Base-by-base conservation (phyloP, 1,284 basidiomycete genomes). In the Pseudomicrostroma phylloplanum region DNA sequence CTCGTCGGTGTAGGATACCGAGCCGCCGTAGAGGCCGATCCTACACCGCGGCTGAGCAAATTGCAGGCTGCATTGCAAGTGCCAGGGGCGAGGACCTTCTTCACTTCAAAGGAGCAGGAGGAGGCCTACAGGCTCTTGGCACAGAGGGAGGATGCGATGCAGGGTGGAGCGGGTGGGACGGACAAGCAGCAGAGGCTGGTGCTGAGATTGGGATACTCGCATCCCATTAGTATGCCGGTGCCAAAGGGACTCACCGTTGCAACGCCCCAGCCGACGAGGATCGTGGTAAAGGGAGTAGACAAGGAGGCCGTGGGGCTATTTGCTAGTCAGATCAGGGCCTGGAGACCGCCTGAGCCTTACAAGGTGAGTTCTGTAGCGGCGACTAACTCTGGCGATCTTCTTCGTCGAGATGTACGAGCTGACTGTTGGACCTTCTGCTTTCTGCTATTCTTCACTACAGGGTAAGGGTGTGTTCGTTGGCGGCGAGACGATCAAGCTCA, bases 1-100 rank as follows among this genome's bases (percentile, higher is more conserved):
- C 85, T 98, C 62, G 94, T 97, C 63, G 96, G 94, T 42, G 93
- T 98, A 48, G 94, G 94, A 1, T 98, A 92, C 81, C 85, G 94
- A 76, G 93, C 88, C 2, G 85, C 86, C 1, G 80, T 98, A 60
- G 94, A 98, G 81, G 83, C 86, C 1, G 90, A 93, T 72, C 90
- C 91, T 9, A 60, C 69, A 56, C 73, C 60, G 11, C 60, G 68
- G 0, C 59, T 54, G 2, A 63, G 65, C 30, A 71, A 66, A 19
- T 61, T 77, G 21, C 62, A 73, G 36, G 55, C 67, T 1, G 74
- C 74, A 1, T 59, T 77, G 0, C 53, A 62, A 0, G 25, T 57
- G 1, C 57, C 43, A 4, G 46, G 46, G 7, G 26, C 17, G 11
- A 13, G 39, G 23, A 66, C 59, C 23, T 70, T 68, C 59, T 76